Percentiles rank a stretch among this genome's conserved stretches.
Evolutionary conservation across 345 rosid genomes (phyloP).

Genomic region (Boechera retrofracta): DNA sequence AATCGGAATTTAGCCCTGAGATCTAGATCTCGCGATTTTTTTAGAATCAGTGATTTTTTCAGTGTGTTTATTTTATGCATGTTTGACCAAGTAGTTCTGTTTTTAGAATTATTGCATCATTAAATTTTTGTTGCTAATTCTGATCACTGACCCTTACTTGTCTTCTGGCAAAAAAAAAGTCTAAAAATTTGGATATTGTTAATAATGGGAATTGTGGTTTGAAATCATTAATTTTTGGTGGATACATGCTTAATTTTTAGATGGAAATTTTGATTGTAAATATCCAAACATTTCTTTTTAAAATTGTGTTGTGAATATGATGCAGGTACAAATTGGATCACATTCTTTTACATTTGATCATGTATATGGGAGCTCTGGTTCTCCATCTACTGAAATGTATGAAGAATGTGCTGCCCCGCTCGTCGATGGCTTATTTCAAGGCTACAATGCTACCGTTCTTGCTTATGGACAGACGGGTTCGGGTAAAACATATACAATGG

Average conservation of each 20-base stretch:
- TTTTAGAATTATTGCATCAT: slow-evolving; percentile 15
- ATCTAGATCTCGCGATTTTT: slow-evolving; percentile 43
- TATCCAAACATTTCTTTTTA: too few species aligned
- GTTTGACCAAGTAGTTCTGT: slow-evolving; percentile 36
- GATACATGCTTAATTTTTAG: background rate
- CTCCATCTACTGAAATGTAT: slow-evolving; percentile 84
- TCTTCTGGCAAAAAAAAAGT: background rate
- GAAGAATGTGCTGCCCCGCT: slow-evolving; percentile 87
- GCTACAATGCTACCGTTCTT: slow-evolving; percentile 98
- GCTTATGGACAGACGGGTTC: slow-evolving; percentile 99
- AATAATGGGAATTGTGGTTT: slow-evolving; percentile 1
- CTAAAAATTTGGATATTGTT: background rate
- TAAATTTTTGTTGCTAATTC: slow-evolving; percentile 24
- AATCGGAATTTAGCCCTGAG: slow-evolving; percentile 25
- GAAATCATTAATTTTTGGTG: background rate
- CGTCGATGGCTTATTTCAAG: slow-evolving; percentile 97
- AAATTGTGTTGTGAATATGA: background rate
- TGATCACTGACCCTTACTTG: background rate
- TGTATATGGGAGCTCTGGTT: slow-evolving; percentile 87
- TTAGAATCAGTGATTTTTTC: slow-evolving; percentile 18
- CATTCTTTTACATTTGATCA: slow-evolving; percentile 98
- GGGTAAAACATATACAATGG: slow-evolving; percentile 99
- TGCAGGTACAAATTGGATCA: slow-evolving; percentile 92
- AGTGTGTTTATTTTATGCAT: slow-evolving; percentile 26
- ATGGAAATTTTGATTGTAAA: background rate